Evolutionary conservation across 2,329 filamentous ascomycete genomes (phyloP).

Genomic region (Passalora sequoiae): DNA sequence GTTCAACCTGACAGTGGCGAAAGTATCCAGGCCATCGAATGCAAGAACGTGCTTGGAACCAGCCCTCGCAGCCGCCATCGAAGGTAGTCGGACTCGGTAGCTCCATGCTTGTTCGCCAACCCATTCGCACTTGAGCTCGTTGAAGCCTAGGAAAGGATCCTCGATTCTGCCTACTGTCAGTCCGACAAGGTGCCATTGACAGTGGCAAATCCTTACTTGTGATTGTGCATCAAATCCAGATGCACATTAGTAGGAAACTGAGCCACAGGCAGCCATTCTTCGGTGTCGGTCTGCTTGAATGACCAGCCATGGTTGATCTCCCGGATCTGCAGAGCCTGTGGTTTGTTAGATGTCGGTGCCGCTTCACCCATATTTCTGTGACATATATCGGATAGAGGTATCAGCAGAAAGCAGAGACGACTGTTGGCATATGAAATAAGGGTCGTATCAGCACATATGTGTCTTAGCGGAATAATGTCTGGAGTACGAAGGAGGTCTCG

Average conservation of each 20-base stretch:
- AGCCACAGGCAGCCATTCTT: conserved; percentile 42
- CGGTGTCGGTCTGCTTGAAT: conserved; percentile 42
- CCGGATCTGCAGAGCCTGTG: conserved; percentile 19
- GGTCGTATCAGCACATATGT: neutral
- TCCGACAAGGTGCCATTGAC: no score
- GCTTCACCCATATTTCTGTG: conserved; percentile 1
- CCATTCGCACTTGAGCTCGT: conserved; percentile 48
- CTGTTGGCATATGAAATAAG: neutral
- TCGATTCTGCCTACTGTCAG: conserved; percentile 39
- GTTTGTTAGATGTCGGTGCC: conserved; percentile 11
- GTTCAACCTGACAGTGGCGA: conserved; percentile 55
- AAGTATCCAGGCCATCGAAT: conserved; percentile 62
- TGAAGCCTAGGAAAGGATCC: conserved; percentile 48
- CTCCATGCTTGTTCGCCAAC: conserved; percentile 46
- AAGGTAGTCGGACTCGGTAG: conserved; percentile 42
- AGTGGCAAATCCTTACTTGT: conserved; percentile 38
- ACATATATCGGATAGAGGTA: no score
- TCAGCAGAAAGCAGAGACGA: neutral
- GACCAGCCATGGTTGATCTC: conserved; percentile 40
- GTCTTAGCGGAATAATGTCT: neutral
- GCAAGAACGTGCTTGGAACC: conserved; percentile 46
- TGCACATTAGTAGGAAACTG: conserved; percentile 47
- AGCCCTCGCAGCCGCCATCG: conserved; percentile 24
- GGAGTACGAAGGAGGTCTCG: neutral
- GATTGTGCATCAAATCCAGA: conserved; percentile 44